Percentiles rank a stretch among this genome's conserved stretches.
phyloP scores from a whole-genome alignment of 2,329 filamentous ascomycete genomes.

The Beauveria australis region DNA sequence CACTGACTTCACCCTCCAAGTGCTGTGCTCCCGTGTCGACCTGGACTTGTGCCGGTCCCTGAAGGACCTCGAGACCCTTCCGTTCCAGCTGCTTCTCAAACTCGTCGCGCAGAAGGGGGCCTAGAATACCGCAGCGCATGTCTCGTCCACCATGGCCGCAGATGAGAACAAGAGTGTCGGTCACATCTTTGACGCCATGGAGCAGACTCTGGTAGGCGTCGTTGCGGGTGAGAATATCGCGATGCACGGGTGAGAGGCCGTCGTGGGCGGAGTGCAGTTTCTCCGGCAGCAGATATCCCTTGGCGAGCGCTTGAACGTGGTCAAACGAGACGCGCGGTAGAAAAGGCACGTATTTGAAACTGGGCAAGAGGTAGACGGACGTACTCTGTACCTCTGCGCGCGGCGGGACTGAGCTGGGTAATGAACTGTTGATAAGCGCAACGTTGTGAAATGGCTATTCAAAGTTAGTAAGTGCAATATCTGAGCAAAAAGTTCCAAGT shows the following conservation, averaged over 20 bases:
- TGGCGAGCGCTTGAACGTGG: constrained; percentile 48
- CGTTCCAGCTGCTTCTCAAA: constrained; percentile 55
- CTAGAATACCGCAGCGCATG: constrained; percentile 70
- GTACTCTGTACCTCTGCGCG: constrained; percentile 40
- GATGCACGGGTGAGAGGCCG: constrained; percentile 48
- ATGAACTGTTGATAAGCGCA: constrained; percentile 67
- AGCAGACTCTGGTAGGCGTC: constrained; percentile 44
- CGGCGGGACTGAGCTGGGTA: constrained; percentile 48
- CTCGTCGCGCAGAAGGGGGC: constrained; percentile 61
- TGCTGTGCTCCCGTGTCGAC: constrained; percentile 18
- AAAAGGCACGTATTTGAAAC: constrained; percentile 70
- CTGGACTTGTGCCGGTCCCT: constrained; percentile 35
- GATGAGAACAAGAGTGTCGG: constrained; percentile 69
- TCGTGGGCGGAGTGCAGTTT: constrained; percentile 55
- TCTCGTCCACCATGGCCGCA: constrained; percentile 85
- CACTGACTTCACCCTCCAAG: constrained; percentile 15
- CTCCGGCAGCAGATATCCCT: constrained; percentile 57
- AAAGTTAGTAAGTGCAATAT: not conserved
- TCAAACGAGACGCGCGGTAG: constrained; percentile 56
- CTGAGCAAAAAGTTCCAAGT: not conserved
- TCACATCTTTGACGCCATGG: constrained; percentile 49
- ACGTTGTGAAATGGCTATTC: constrained; percentile 74
- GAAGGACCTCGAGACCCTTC: constrained; percentile 40
- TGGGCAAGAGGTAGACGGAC: constrained; percentile 71
- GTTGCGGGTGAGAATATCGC: constrained; percentile 42